A percentile compares a stretch with the other conserved stretches of the same genome.
phyloP scores from a whole-genome alignment of 139 green algal species.

The Limnomonas spitsbergensis region DNA sequence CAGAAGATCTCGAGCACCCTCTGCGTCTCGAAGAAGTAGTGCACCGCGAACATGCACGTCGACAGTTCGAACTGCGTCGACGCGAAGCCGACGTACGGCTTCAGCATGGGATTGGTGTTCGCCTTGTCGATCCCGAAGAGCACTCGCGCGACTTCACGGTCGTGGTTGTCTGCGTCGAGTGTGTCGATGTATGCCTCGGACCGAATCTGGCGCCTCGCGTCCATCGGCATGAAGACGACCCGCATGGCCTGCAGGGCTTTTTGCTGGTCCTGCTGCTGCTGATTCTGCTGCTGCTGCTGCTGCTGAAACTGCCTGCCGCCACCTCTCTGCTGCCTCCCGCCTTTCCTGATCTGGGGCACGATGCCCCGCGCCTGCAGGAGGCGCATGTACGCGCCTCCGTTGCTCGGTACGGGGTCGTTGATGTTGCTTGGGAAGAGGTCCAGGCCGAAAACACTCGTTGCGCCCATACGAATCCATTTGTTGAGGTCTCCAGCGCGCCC shows the following conservation, averaged over 20 bases:
- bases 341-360: too few species aligned
- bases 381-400: not conserved
- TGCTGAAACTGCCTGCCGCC: not conserved
- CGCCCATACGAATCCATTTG: slow-evolving; percentile 4
- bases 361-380: not conserved
- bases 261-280: too few species aligned
- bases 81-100: not conserved
- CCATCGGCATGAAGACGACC: not conserved
- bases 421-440: slow-evolving; percentile 1
- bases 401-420: not conserved
- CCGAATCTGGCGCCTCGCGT: not conserved
- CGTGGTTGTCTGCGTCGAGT: not conserved
- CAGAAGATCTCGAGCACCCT: not conserved
- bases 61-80: not conserved
- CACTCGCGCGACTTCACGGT: not conserved
- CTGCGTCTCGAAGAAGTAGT: slow-evolving; percentile 1
- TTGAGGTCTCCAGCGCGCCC: slow-evolving; percentile 1
- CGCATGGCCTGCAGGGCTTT: too few species aligned
- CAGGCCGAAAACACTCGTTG: not conserved
- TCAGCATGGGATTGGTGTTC: not conserved
- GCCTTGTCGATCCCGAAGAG: not conserved
- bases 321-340: not conserved
- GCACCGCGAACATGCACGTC: slow-evolving; percentile 13
- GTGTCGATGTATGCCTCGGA: not conserved
- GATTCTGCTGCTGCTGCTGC: too few species aligned